phyloP scores from a whole-genome alignment of 768 basidiomycete genomes.

The Suillus fuscotomentosus region DNA sequence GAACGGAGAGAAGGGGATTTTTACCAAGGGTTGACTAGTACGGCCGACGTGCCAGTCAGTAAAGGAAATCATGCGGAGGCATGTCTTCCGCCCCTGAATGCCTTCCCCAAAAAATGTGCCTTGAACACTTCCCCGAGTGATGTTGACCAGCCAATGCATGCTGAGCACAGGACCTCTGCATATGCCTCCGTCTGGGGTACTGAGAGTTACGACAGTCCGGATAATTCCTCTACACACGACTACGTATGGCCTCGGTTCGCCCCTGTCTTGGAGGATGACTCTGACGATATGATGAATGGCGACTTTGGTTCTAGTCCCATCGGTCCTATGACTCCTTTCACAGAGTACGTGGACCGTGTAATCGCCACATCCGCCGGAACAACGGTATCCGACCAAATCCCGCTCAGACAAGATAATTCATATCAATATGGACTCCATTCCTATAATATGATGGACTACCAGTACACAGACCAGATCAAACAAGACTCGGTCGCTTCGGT shows the following conservation, averaged over 20 bases:
- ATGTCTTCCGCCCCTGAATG: conserved; percentile 74
- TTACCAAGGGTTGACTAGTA: conserved; percentile 69
- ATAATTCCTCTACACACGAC: conserved; percentile 10
- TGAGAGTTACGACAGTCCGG: no score
- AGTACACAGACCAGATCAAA: conserved; percentile 12
- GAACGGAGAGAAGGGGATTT: conserved; percentile 52
- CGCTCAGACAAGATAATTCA: conserved; percentile 17
- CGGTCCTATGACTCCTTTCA: conserved; percentile 75
- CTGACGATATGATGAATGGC: conserved; percentile 51
- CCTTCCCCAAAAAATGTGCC: conserved; percentile 15
- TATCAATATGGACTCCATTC: conserved; percentile 20
- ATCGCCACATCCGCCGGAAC: conserved; percentile 44
- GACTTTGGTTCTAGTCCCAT: conserved; percentile 66
- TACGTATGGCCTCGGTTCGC: conserved; percentile 38
- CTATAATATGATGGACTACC: conserved; percentile 11
- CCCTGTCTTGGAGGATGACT: conserved; percentile 64
- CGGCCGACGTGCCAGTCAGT: conserved; percentile 79
- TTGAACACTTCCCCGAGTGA: conserved; percentile 19
- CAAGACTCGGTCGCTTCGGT: conserved; percentile 39
- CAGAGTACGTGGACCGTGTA: conserved; percentile 71
- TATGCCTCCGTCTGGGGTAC: background rate
- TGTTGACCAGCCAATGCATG: conserved; percentile 25
- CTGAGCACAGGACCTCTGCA: background rate
- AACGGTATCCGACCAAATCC: conserved; percentile 22
- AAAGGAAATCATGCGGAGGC: conserved; percentile 84